Percentiles rank a stretch among this genome's conserved stretches.
Conservation (phyloP, 108 stramenopile genomes). For the Nitzschia sp. region DNA sequence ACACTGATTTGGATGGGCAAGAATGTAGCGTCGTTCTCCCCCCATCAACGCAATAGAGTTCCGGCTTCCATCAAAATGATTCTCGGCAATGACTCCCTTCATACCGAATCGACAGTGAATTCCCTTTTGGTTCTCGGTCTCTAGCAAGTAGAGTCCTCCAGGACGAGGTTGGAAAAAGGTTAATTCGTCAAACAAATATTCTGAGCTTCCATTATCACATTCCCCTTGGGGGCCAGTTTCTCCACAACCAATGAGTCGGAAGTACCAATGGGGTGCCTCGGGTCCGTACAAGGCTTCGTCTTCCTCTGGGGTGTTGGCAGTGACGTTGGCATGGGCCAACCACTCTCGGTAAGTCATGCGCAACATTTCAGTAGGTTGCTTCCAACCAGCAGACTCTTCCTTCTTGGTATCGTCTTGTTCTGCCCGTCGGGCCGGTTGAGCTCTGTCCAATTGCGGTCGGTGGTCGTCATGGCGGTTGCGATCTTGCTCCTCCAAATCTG, state of each 20-base stretch:
- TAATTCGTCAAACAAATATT: slow-evolving; percentile 59
- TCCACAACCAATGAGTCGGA: slow-evolving; percentile 71
- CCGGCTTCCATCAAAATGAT: slow-evolving; percentile 85
- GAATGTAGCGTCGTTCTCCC: slow-evolving; percentile 85
- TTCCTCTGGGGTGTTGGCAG: slow-evolving; percentile 39
- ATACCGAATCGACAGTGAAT: slow-evolving; percentile 96
- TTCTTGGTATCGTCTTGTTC: not conserved
- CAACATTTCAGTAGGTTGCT: slow-evolving; percentile 73
- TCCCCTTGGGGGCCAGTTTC: slow-evolving; percentile 46
- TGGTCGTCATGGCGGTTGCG: not conserved
- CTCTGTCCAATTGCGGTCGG: not conserved
- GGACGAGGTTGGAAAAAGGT: slow-evolving; percentile 52
- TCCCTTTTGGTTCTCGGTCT: slow-evolving; percentile 44
- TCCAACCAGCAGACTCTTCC: slow-evolving; percentile 41
- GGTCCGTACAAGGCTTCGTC: slow-evolving; percentile 39
- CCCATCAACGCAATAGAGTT: slow-evolving; percentile 83
- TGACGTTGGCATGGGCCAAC: slow-evolving; percentile 74
- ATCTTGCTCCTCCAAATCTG: slow-evolving; percentile 14
- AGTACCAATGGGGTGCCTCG: slow-evolving; percentile 89
- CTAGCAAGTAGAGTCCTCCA: slow-evolving; percentile 52
- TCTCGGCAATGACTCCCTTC: slow-evolving; percentile 85
- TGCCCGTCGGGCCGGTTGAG: not conserved
- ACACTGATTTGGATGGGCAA: slow-evolving; percentile 88
- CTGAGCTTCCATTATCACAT: slow-evolving; percentile 47
- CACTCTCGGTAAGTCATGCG: slow-evolving; percentile 85